These are phyloP conservation scores for Cladorrhinum sp. DNA, from an alignment of 2,329 filamentous ascomycete species.

Conservation along the genomic window DNA sequence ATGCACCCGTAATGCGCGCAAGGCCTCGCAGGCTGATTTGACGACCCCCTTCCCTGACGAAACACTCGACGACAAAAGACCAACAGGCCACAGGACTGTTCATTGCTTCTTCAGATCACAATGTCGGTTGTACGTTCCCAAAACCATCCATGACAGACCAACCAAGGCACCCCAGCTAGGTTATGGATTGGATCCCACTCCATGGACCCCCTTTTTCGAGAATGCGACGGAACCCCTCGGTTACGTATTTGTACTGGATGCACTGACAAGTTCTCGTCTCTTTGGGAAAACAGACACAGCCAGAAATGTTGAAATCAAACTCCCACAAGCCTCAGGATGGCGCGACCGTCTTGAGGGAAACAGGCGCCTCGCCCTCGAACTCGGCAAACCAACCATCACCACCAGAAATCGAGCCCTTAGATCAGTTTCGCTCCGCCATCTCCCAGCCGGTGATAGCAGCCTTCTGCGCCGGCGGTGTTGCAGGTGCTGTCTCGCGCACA, in stretches of 20 bases:
- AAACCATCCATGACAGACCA: background rate
- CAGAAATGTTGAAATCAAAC: constrained; percentile 15
- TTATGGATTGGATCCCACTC: background rate
- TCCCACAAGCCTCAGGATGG: background rate
- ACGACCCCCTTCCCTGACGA: constrained; percentile 1
- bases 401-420: constrained; percentile 28
- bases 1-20: constrained; percentile 14
- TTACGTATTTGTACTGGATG: background rate
- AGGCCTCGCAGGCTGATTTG: constrained; percentile 6
- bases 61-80: background rate
- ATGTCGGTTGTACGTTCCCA: constrained; percentile 37
- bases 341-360: constrained; percentile 3
- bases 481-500: constrained; percentile 94
- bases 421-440: constrained; percentile 50
- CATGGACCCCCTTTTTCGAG: background rate
- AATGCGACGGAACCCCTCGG: background rate
- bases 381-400: constrained; percentile 17
- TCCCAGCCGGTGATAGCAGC: constrained; percentile 85
- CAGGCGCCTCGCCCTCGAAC: background rate
- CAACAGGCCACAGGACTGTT: constrained; percentile 3
- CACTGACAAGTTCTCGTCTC: background rate
- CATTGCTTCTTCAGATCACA: constrained; percentile 21
- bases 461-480: constrained; percentile 90
- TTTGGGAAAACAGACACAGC: constrained; percentile 12
- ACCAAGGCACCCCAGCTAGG: background rate